A percentile compares a stretch with the other conserved stretches of the same genome.
Conservation (phyloP, 305 asterid genomes). For the Solanum aculeatissimum region DNA sequence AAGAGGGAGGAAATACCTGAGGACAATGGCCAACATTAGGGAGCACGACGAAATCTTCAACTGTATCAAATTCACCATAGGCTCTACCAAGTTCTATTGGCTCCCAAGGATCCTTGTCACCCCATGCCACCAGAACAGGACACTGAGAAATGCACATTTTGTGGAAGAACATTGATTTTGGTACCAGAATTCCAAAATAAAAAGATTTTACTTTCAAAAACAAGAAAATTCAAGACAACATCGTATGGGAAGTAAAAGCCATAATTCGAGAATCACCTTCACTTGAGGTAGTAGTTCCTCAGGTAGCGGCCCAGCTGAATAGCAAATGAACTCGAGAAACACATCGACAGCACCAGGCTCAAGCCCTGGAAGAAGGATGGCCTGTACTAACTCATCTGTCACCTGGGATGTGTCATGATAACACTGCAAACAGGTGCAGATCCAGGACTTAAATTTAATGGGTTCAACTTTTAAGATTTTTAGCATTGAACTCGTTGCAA, state of each 20-base stretch:
- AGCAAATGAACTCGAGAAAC: slow-evolving; percentile 94
- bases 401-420: slow-evolving; percentile 81
- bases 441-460: too few relatives aligned
- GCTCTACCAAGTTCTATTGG: slow-evolving; percentile 81
- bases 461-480: too few relatives aligned
- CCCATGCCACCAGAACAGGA: slow-evolving; percentile 91
- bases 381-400: slow-evolving; percentile 74
- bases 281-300: slow-evolving; percentile 87
- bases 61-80: slow-evolving; percentile 49
- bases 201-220: background rate
- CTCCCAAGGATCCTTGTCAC: slow-evolving; percentile 99
- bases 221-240: background rate
- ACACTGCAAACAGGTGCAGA: slow-evolving; percentile 31
- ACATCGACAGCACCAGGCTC: slow-evolving; percentile 89
- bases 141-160: slow-evolving; percentile 32
- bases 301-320: slow-evolving; percentile 91
- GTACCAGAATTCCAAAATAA: background rate
- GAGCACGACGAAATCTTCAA: slow-evolving; percentile 69
- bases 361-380: slow-evolving; percentile 83
- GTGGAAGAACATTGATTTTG: background rate
- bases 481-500: too few relatives aligned
- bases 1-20: slow-evolving; percentile 42
- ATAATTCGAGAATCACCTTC: slow-evolving; percentile 29
- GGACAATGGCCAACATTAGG: slow-evolving; percentile 97
- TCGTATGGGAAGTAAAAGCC: background rate